These are phyloP conservation scores for Suillus subalutaceus DNA, from an alignment of 768 basidiomycete species.

Conservation along the genomic window DNA sequence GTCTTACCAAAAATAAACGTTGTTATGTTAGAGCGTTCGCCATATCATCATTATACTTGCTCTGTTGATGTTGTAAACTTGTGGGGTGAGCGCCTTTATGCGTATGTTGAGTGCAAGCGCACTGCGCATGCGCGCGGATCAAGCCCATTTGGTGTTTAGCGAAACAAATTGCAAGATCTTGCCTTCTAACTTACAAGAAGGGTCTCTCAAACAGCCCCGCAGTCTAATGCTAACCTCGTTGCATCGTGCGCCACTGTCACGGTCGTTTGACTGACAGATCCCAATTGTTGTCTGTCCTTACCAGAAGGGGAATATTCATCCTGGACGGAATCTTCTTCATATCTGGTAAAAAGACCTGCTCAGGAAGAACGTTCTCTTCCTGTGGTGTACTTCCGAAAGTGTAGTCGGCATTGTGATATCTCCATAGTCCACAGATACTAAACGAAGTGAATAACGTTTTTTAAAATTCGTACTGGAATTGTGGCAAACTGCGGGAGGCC, in stretches of 20 bases:
- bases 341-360: neutral
- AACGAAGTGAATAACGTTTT: neutral
- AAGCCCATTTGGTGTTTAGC: neutral
- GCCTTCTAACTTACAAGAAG: neutral
- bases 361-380: neutral
- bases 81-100: constrained; percentile 7
- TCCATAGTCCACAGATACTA: neutral
- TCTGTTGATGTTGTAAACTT: constrained; percentile 8
- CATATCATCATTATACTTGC: constrained; percentile 19
- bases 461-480: constrained; percentile 19
- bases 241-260: neutral
- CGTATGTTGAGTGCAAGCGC: neutral
- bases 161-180: neutral
- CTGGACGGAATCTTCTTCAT: neutral
- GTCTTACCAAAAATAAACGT: constrained; percentile 87
- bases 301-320: neutral
- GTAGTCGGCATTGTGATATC: neutral
- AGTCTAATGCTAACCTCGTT: neutral
- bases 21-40: constrained; percentile 18
- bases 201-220: neutral
- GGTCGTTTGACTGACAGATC: neutral
- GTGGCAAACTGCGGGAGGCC: constrained; percentile 21
- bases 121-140: neutral
- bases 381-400: neutral
- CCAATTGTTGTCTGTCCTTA: neutral